Conservation (phyloP, 2,329 filamentous ascomycete species). For the Fusarium sp. region DNA sequence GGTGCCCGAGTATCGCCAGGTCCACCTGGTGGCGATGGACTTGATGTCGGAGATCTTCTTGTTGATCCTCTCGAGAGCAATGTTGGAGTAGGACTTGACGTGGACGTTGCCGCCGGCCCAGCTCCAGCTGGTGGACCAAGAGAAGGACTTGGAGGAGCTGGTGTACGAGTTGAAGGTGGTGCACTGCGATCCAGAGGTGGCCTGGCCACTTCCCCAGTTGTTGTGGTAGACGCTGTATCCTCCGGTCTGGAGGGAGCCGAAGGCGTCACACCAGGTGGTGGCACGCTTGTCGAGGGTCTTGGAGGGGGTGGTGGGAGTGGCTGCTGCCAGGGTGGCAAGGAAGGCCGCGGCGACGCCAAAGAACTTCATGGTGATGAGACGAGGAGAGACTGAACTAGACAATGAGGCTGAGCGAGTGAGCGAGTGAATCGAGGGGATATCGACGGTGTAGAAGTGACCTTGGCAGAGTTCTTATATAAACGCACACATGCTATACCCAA, state of each 20-base stretch:
- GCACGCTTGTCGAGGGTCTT: constrained; percentile 48
- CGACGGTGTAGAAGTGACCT: not conserved
- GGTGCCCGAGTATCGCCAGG: constrained; percentile 46
- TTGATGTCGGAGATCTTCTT: constrained; percentile 49
- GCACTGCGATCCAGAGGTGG: constrained; percentile 54
- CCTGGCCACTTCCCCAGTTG: constrained; percentile 56
- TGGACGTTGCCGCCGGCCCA: constrained; percentile 51
- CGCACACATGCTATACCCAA: not conserved
- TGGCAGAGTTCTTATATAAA: constrained; percentile 20
- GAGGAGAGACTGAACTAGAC: not conserved
- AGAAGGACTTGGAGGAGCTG: constrained; percentile 43
- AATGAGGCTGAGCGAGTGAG: not conserved
- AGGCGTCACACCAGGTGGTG: constrained; percentile 52
- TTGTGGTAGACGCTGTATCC: constrained; percentile 62
- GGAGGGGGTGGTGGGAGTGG: constrained; percentile 40
- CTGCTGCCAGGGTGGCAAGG: constrained; percentile 44
- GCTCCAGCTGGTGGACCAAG: constrained; percentile 54
- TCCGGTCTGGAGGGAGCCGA: constrained; percentile 48
- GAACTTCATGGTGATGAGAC: constrained; percentile 38
- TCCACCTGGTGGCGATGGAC: constrained; percentile 50
- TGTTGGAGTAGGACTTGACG: constrained; percentile 59
- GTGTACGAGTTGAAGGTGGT: constrained; percentile 50
- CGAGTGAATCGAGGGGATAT: not conserved
- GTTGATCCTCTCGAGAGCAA: constrained; percentile 49
- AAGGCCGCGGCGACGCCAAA: constrained; percentile 40